Conservation (phyloP, 805 yeast species). For the Pichia cephalocereana region DNA sequence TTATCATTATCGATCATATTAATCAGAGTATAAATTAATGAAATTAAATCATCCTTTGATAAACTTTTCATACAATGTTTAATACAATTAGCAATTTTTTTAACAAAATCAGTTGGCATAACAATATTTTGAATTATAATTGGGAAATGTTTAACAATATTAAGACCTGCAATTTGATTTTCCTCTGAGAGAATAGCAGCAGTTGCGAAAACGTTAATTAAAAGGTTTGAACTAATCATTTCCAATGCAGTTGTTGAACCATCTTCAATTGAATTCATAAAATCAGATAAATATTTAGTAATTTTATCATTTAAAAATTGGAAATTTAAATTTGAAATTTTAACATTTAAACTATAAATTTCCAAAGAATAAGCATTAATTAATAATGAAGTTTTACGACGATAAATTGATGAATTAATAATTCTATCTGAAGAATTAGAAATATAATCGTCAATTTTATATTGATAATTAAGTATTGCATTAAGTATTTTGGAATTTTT, state of each 20-base stretch:
- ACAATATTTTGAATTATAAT: slow-evolving; percentile 48
- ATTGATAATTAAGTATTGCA: slow-evolving; percentile 11
- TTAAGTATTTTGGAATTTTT: slow-evolving; percentile 12
- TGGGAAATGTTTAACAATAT: slow-evolving; percentile 29
- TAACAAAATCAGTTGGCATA: slow-evolving; percentile 38
- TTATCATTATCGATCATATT: slow-evolving; percentile 39
- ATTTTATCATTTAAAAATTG: slow-evolving; percentile 37
- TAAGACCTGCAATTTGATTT: slow-evolving; percentile 35
- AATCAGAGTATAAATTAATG: slow-evolving; percentile 74
- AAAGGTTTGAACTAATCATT: slow-evolving; percentile 37
- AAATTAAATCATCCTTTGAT: slow-evolving; percentile 74
- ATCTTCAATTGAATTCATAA: slow-evolving; percentile 18
- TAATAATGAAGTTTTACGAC: slow-evolving; percentile 19
- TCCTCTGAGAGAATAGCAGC: slow-evolving; percentile 24
- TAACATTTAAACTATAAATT: slow-evolving; percentile 49
- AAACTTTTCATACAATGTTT: slow-evolving; percentile 59
- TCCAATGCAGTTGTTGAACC: slow-evolving; percentile 46
- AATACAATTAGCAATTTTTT: slow-evolving; percentile 45
- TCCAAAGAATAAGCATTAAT: slow-evolving; percentile 36
- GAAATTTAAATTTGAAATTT: slow-evolving; percentile 36
- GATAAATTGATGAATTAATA: slow-evolving; percentile 17
- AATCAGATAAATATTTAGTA: slow-evolving; percentile 35
- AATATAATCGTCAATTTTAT: slow-evolving; percentile 16
- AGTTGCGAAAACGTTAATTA: slow-evolving; percentile 28
- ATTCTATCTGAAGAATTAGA: slow-evolving; percentile 17